Percentiles rank a stretch among this genome's conserved stretches.
phyloP scores from a whole-genome alignment of 208 protist genomes.

The Crithidia brevicula region DNA sequence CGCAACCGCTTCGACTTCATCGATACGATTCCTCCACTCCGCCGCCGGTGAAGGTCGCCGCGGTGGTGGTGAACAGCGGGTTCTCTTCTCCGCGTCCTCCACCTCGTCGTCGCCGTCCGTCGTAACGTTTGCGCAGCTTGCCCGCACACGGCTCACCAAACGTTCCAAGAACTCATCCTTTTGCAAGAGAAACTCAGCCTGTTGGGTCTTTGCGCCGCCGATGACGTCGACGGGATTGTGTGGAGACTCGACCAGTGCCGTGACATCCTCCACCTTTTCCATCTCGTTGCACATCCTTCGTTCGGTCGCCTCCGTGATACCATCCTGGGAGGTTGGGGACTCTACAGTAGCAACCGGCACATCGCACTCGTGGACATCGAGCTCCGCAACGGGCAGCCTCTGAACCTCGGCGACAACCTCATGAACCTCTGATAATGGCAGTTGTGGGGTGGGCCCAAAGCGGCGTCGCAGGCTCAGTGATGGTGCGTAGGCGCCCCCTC shows the following conservation, averaged over 20 bases:
- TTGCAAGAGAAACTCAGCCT: conserved; percentile 27
- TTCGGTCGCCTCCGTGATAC: not conserved
- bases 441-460: not conserved
- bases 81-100: not conserved
- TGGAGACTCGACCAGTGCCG: not conserved
- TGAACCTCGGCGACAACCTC: not conserved
- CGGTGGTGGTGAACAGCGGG: not conserved
- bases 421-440: not conserved
- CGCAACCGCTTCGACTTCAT: not conserved
- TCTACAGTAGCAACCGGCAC: not conserved
- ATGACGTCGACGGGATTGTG: not conserved
- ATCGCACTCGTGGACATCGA: conserved; percentile 30
- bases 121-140: conserved; percentile 18
- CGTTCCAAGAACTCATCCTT: conserved; percentile 35
- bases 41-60: not conserved
- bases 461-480: conserved; percentile 19
- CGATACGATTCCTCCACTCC: not conserved
- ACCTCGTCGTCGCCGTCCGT: not conserved
- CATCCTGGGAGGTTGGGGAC: conserved; percentile 3
- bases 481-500: conserved; percentile 12
- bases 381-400: not conserved
- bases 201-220: not conserved
- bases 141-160: conserved; percentile 27
- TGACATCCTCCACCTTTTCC: conserved; percentile 10
- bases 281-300: not conserved